These are phyloP conservation scores for Cyclospora cayetanensis DNA, from an alignment of 169 alveolate species.

Conservation along the genomic window DNA sequence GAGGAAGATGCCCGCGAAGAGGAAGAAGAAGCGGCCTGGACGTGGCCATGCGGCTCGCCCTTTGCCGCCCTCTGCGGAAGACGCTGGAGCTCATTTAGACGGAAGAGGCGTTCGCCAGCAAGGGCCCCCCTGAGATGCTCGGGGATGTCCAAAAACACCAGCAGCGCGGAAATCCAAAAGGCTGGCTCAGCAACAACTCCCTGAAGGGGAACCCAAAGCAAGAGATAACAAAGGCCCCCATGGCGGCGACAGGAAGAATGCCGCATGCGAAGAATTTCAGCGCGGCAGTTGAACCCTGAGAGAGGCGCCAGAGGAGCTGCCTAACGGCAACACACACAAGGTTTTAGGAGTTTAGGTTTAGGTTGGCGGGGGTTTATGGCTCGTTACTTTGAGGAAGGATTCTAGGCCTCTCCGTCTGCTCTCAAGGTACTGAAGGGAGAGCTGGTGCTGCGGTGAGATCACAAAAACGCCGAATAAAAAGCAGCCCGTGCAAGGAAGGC, in stretches of 20 bases:
- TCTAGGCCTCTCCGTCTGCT: not conserved
- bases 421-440: not conserved
- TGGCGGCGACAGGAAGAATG: no score
- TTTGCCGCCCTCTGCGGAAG: not conserved
- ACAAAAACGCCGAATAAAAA: no score
- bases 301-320: no score
- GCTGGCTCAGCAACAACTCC: not conserved
- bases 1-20: not conserved
- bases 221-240: no score
- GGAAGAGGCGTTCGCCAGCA: not conserved
- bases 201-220: no score
- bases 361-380: not conserved
- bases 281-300: no score
- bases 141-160: not conserved
- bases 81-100: not conserved
- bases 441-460: constrained; percentile 33
- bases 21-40: not conserved
- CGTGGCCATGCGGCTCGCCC: no score
- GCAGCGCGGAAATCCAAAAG: not conserved
- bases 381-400: not conserved
- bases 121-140: not conserved
- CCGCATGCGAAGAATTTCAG: no score
- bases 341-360: no score
- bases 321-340: no score
- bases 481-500: no score